These are phyloP conservation scores for Ascochyta koolunga DNA, from an alignment of 2,329 filamentous ascomycete species.

Conservation along the genomic window DNA sequence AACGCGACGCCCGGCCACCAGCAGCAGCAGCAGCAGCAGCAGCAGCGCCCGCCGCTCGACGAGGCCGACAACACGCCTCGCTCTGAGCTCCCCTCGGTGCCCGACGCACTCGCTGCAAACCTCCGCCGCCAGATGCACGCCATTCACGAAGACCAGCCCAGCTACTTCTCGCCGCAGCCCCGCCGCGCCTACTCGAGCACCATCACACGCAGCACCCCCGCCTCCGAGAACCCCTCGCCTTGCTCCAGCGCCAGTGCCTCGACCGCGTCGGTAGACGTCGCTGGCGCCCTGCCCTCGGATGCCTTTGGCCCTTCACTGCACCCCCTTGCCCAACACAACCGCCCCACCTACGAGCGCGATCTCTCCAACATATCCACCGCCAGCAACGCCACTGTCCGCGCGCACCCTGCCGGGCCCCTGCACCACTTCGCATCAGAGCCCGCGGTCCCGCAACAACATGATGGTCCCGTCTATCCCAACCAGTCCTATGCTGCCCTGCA, in stretches of 20 bases:
- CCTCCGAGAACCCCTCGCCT: conserved; percentile 42
- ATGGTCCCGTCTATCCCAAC: conserved; percentile 54
- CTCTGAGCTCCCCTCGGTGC: conserved; percentile 47
- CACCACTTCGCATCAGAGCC: conserved; percentile 25
- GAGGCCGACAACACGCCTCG: conserved; percentile 49
- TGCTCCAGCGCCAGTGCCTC: conserved; percentile 36
- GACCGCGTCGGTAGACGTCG: conserved; percentile 29
- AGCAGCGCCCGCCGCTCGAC: conserved; percentile 19
- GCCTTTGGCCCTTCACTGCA: conserved; percentile 14
- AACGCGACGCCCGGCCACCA: conserved; percentile 15
- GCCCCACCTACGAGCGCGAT: conserved; percentile 50
- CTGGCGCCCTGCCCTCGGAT: conserved; percentile 9
- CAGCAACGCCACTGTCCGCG: conserved; percentile 51
- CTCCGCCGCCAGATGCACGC: conserved; percentile 26
- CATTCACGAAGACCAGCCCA: conserved; percentile 35
- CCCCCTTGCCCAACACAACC: conserved; percentile 30
- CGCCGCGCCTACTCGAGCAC: conserved; percentile 42
- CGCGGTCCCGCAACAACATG: conserved; percentile 28
- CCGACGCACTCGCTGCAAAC: conserved; percentile 30
- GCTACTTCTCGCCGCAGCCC: conserved; percentile 50
- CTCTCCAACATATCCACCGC: conserved; percentile 50
- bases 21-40: conserved; percentile 6
- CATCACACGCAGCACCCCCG: conserved; percentile 36
- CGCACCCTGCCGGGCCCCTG: conserved; percentile 31
- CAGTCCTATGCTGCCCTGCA: conserved; percentile 58